Percentiles rank a stretch among this genome's conserved stretches.
Conservation (phyloP, 345 rosid species). For the Angophora floribunda region DNA sequence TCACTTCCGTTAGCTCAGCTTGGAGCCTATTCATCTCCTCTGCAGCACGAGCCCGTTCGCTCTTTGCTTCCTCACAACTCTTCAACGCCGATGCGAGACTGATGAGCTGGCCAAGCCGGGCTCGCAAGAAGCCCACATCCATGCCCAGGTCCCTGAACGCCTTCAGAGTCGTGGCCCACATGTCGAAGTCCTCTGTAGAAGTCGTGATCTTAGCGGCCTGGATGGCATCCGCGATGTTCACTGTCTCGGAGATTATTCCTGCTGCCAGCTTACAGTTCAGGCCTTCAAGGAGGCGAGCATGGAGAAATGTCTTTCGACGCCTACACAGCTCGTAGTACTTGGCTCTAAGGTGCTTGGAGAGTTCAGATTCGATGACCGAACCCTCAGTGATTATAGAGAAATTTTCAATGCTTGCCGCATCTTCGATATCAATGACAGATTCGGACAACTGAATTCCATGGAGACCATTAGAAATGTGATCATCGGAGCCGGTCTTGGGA, state of each 20-base stretch:
- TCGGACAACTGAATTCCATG: constrained; percentile 3
- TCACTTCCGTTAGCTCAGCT: constrained; percentile 5
- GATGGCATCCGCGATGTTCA: constrained; percentile 35
- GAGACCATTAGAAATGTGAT: neutral
- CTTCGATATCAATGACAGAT: constrained; percentile 6
- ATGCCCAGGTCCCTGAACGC: constrained; percentile 45
- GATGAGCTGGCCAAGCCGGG: constrained; percentile 19
- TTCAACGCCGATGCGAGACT: constrained; percentile 10
- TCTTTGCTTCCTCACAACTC: constrained; percentile 6
- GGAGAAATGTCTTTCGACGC: constrained; percentile 25
- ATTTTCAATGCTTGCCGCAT: constrained; percentile 8
- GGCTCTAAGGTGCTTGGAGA: constrained; percentile 13
- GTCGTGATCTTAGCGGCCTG: constrained; percentile 18
- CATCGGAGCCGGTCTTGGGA: neutral
- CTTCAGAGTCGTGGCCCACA: constrained; percentile 37
- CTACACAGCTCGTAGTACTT: constrained; percentile 30
- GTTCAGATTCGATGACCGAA: constrained; percentile 16
- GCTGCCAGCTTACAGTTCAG: constrained; percentile 32
- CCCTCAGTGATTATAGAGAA: constrained; percentile 18
- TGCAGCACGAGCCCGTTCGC: constrained; percentile 6
- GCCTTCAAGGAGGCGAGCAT: constrained; percentile 23
- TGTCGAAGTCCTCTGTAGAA: constrained; percentile 15
- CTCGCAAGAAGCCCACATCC: constrained; percentile 28
- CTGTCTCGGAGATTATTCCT: constrained; percentile 35
- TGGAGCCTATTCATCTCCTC: constrained; percentile 21